Evolutionary conservation across 441 rosid species (phyloP).

Genomic region (Euphorbia celastroides): DNA sequence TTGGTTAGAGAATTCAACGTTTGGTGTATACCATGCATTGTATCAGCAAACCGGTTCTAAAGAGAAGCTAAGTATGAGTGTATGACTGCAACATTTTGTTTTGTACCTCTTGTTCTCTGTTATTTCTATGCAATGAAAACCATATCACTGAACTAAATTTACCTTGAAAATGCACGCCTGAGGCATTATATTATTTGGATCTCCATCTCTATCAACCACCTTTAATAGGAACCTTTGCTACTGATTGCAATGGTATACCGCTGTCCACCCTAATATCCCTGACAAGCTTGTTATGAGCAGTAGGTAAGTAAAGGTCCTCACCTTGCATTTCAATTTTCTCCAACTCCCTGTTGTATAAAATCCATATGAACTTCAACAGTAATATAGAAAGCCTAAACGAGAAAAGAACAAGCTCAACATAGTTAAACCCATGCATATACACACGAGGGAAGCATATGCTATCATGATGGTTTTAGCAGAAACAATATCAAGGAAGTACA

Average conservation of each 20-base stretch:
- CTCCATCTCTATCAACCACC: conserved; percentile 82
- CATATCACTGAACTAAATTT: conserved; percentile 5
- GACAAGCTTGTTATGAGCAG: conserved; percentile 86
- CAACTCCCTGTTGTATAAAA: conserved; percentile 56
- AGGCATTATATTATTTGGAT: conserved; percentile 54
- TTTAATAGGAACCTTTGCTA: conserved; percentile 97
- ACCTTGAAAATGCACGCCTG: conserved; percentile 99
- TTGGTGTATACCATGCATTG: neutral
- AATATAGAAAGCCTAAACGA: conserved; percentile 12
- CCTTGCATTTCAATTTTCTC: conserved; percentile 91
- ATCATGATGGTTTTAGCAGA: neutral
- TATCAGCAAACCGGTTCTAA: neutral
- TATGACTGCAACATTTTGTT: neutral
- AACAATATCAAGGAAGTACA: neutral
- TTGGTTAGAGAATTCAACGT: neutral
- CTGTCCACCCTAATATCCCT: conserved; percentile 86
- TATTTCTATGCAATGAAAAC: neutral
- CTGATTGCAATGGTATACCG: conserved; percentile 98
- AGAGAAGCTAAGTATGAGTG: neutral
- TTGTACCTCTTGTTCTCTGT: neutral
- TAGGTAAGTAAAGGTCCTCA: conserved; percentile 89
- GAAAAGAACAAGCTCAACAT: conserved; percentile 9
- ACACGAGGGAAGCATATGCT: neutral
- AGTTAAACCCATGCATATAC: conserved; percentile 4
- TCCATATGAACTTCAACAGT: conserved; percentile 18